Conservation (phyloP, 768 basidiomycete species). For the Boletales sp. region DNA sequence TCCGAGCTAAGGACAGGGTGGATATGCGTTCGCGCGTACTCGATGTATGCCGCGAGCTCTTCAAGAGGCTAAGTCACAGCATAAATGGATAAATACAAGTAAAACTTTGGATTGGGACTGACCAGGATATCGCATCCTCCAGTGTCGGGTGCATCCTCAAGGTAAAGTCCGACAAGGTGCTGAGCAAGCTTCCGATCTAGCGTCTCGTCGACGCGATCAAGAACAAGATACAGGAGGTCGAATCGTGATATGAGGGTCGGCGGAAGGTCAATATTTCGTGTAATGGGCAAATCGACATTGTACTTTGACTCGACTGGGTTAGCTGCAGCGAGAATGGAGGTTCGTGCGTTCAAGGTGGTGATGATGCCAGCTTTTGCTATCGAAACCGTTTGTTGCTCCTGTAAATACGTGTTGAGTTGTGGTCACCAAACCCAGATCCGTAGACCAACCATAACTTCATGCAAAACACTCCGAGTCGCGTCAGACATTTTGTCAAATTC, state of each 20-base stretch:
- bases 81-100: slow-evolving; percentile 4
- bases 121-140: slow-evolving; percentile 75
- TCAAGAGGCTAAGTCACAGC: slow-evolving; percentile 64
- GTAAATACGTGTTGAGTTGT: slow-evolving; percentile 1
- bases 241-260: slow-evolving; percentile 98
- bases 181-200: slow-evolving; percentile 85
- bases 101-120: slow-evolving; percentile 23
- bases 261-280: slow-evolving; percentile 94
- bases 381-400: slow-evolving; percentile 99
- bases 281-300: slow-evolving; percentile 87
- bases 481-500: slow-evolving; percentile 99
- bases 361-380: slow-evolving; percentile 99
- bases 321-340: slow-evolving; percentile 95
- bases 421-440: background rate
- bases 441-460: slow-evolving; percentile 89
- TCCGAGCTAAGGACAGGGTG: slow-evolving; percentile 84
- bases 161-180: slow-evolving; percentile 89
- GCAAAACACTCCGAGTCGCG: slow-evolving; percentile 92
- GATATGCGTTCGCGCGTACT: slow-evolving; percentile 83
- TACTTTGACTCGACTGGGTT: slow-evolving; percentile 97
- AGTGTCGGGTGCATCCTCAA: slow-evolving; percentile 74
- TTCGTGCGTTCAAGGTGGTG: slow-evolving; percentile 96
- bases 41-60: slow-evolving; percentile 91
- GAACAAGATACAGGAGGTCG: slow-evolving; percentile 91
- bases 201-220: slow-evolving; percentile 90